Evolutionary conservation across 2,329 filamentous ascomycete genomes (phyloP).

Genomic region (Claviceps humidiphila): DNA sequence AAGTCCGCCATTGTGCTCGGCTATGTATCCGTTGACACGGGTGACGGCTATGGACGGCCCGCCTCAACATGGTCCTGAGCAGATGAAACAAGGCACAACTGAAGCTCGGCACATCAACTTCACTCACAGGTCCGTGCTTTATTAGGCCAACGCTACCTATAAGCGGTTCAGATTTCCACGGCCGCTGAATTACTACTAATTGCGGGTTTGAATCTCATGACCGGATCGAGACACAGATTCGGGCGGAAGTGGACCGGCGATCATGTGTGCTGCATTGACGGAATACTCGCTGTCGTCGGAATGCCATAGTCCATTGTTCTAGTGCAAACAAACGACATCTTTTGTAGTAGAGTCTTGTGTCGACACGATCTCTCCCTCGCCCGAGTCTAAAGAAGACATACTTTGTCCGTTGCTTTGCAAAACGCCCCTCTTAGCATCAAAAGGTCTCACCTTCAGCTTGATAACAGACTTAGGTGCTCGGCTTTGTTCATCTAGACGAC

Average conservation of each 20-base stretch:
- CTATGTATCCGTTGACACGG: not conserved
- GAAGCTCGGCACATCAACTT: not conserved
- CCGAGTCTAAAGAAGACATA: not conserved
- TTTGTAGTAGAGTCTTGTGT: not conserved
- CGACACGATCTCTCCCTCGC: not conserved
- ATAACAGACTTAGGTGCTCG: conserved; percentile 33
- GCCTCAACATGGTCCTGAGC: not conserved
- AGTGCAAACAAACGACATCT: not conserved
- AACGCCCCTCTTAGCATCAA: conserved; percentile 6
- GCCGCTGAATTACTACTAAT: not conserved
- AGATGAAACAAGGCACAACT: not conserved
- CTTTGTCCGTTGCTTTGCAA: conserved; percentile 1
- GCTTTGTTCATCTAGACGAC: conserved; percentile 54
- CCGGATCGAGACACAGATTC: not conserved
- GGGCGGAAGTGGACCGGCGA: not conserved
- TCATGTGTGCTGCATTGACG: not conserved
- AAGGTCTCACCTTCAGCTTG: conserved; percentile 34
- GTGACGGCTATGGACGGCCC: not conserved
- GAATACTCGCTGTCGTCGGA: not conserved
- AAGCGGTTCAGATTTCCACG: not conserved
- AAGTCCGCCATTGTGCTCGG: not conserved
- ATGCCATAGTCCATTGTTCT: not conserved
- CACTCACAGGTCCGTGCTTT: not conserved
- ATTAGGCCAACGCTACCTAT: not conserved
- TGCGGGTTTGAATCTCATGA: not conserved